A percentile compares a stretch with the other conserved stretches of the same genome.
These are phyloP conservation scores for Penicillium cataractarum DNA, from an alignment of 495 filamentous ascomycete genomes.

Conservation along the genomic window DNA sequence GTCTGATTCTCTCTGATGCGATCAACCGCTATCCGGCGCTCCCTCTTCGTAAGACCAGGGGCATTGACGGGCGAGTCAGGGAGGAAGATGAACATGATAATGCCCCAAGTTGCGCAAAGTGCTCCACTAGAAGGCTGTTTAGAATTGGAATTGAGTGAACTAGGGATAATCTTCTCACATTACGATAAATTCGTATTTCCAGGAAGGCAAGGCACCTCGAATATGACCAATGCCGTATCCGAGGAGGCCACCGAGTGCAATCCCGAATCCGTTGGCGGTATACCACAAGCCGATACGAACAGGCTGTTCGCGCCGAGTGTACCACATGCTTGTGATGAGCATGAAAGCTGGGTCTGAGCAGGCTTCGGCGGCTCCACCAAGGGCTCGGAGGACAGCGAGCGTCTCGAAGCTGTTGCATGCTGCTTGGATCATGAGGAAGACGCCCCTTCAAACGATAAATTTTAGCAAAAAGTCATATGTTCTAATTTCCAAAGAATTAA, in stretches of 20 bases:
- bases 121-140: constrained; percentile 47
- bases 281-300: constrained; percentile 64
- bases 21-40: constrained; percentile 62
- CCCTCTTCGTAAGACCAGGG: constrained; percentile 56
- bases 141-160: not conserved
- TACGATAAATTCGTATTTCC: constrained; percentile 60
- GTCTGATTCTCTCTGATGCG: constrained; percentile 64
- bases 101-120: constrained; percentile 58
- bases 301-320: constrained; percentile 60
- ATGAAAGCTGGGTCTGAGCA: constrained; percentile 45
- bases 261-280: constrained; percentile 60
- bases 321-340: constrained; percentile 50
- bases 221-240: constrained; percentile 64
- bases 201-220: constrained; percentile 53
- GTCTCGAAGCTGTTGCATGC: constrained; percentile 56
- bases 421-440: constrained; percentile 60
- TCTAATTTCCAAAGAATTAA: not conserved
- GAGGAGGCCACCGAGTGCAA: constrained; percentile 60
- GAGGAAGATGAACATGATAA: constrained; percentile 62
- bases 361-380: constrained; percentile 60
- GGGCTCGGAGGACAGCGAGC: constrained; percentile 54
- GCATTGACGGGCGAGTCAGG: constrained; percentile 67
- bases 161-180: constrained; percentile 32
- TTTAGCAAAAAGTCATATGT: not conserved
- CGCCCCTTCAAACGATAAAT: constrained; percentile 39